Base-by-base conservation (phyloP, 1,284 basidiomycete genomes). In the Ceratobasidium sp. region DNA sequence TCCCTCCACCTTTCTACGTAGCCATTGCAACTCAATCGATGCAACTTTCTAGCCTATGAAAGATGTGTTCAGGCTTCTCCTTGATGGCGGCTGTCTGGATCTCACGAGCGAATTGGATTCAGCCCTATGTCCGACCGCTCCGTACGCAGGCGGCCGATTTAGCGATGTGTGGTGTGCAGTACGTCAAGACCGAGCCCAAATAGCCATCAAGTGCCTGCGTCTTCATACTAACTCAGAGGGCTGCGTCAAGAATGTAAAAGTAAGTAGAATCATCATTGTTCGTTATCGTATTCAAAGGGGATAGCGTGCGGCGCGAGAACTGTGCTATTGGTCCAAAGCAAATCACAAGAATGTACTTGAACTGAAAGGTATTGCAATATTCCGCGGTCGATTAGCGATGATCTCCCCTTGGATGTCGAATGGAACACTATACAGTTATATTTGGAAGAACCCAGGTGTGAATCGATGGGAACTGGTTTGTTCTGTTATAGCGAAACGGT, bases 271-370 rank as follows among this genome's bases (percentile, higher is more conserved):
- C 15, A 28, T 12, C 3, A 3, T 26, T n/a, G n/a, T 9, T 5
- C 13, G n/a, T 26, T 28, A n/a, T 18, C 5, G 49, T 28, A 49
- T 3, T 49, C 20, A 6, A 3, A 10, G 1, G 7, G 26, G 10
- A 10, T 55, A 78, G 77, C 68, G 69, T 1, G 58, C 56, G 2
- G 69, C 49, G 4, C 77, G 77, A 42, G 77, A 72, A 61, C 68
- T 78, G 28, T 78, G 63, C 28, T 39, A 56, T 23, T 78, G 77
- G 77, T 58, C 68, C 13, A 71, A 77, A 18, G 42, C 49, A 6
- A 67, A 60, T 2, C 77, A 77, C 23, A 3, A 42, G 15, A 64
- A 78, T 40, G 58, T 72, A 3, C 51, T 63, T 7, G 60, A 69
- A 23, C 61, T 78, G n/a, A 18, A 42, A 2, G 77, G 77, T 23